Evolutionary conservation across 1,284 basidiomycete genomes (phyloP), one percentile per base, ranked within the genome.

Genomic region (Naganishia albida): DNA sequence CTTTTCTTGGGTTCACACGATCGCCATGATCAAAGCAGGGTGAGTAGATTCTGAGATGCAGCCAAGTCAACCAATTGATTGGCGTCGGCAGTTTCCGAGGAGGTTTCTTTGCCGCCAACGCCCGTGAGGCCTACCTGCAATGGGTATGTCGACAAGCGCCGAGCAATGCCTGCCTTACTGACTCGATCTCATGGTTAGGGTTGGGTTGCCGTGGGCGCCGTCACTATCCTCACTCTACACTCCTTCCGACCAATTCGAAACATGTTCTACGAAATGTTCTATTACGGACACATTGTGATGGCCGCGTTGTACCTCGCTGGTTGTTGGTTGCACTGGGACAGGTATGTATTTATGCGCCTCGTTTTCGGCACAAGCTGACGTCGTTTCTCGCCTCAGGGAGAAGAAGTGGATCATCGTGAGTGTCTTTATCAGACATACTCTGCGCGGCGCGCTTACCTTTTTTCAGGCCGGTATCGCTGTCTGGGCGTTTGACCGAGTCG

Each of bases 401-500:
- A 60, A 60, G 44, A 40, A 60, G 10, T 60, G 56, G 56, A 50
- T 60, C 46, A 60, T 20, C 28, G 60, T 43, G 23, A 28, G 28
- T 49, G 12, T 2, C n/a, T 55, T 44, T 49, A 53, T 18, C 63
- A 1, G 8, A 2, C 34, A 3, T 23, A n/a, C 23, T 38, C 7
- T 18, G 18, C 40, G n/a, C 30, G 8, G 18, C 34, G 16, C 20
- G 12, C 7, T 43, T 25, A 49, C 18, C 34, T 7, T 28, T 10
- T 23, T 43, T 46, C 50, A 75, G 74, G 74, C 76, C n/a, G 72
- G 72, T 8, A 62, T 77, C 15, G 66, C 67, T 6, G 66, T 76
- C 13, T 75, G 76, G 87, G 69, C 73, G 83, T 48, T 87, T 57
- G 88, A 89, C 72, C 83, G 87, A 39, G 63, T 82, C 44, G 71